Base-by-base conservation (phyloP, 305 asterid species). In the Solanum hybrid region DNA sequence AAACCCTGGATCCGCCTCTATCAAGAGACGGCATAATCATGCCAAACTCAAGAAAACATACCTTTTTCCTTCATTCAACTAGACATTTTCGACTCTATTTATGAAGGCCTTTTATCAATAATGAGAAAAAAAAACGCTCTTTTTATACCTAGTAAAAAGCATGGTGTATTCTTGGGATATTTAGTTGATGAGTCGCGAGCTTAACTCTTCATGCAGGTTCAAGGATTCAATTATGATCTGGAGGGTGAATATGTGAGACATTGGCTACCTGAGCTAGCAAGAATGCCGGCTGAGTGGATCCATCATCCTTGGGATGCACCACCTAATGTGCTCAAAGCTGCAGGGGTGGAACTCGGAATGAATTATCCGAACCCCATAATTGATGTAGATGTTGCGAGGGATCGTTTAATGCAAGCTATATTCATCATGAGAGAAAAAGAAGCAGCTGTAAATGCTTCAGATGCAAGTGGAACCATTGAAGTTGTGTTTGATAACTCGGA, bases 241-340 rank as follows among this genome's bases (percentile, higher is more conserved):
- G 98, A 96, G 61, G 99, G 99, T 5, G 99, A 96, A 89, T 97
- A 97, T n/a, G 93, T 92, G 87, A 92, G 99, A 87, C 98, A 92
- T 37, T 97, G 99, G 99, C 88, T 97, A 76, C 99, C 99, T 0
- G 99, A 96, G 92, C 90, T 97, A 31, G 97, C 99, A 7, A 93
- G 97, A 79, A 90, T 97, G 96, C 99, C 99, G 10, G 77, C 96
- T 1, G 98, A 95, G 89, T 97, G 99, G 99, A 96, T 97, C 90
- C 99, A 97, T 91, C 98, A 97, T 87, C 99, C 99, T 38, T 97
- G 97, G 97, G 95, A 96, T 80, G 99, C 99, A 89, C 98, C 99
- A 91, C 90, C 39, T 1, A 41, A 89, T 9, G 97, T 96, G 87
- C 97, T 97, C 32, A 93, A 93, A 91, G 94, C 98, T 10, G 95